phyloP scores from a whole-genome alignment of 23 red algal genomes.

The Pyropia yezoensis region DNA sequence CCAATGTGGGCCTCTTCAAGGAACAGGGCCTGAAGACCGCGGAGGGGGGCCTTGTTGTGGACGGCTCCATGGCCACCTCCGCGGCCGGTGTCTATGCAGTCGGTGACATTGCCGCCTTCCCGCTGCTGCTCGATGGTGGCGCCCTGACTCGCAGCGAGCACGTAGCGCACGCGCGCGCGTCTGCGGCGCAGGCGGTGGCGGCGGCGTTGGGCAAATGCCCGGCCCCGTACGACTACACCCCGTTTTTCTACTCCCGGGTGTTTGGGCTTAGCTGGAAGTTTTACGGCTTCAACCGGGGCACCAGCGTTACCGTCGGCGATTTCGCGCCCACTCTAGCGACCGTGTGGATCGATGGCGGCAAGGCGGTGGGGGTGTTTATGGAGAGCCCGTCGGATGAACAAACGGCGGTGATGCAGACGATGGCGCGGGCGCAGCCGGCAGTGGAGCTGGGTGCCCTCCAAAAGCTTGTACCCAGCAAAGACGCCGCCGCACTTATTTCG shows the following conservation, averaged over 20 bases:
- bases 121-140: slow-evolving; percentile 78
- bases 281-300: slow-evolving; percentile 71
- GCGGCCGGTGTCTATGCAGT: slow-evolving; percentile 58
- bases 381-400: slow-evolving; percentile 69
- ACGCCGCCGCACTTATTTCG: no score
- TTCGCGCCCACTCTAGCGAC: slow-evolving; percentile 73
- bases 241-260: slow-evolving; percentile 90
- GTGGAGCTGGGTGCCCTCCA: slow-evolving; percentile 51
- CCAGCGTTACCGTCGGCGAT: slow-evolving; percentile 57
- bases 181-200: slow-evolving; percentile 77
- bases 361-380: slow-evolving; percentile 71
- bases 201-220: slow-evolving; percentile 28
- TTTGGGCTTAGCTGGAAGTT: slow-evolving; percentile 91
- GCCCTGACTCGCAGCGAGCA: slow-evolving; percentile 72
- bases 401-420: slow-evolving; percentile 51
- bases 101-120: slow-evolving; percentile 87
- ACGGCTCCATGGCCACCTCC: slow-evolving; percentile 50
- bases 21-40: slow-evolving; percentile 55
- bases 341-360: slow-evolving; percentile 65
- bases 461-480: no score
- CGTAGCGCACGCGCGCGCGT: slow-evolving; percentile 89
- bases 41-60: slow-evolving; percentile 71
- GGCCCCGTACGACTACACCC: slow-evolving; percentile 83
- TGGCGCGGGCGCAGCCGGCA: slow-evolving; percentile 52
- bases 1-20: slow-evolving; percentile 50